Evolutionary conservation across 139 green algal species (phyloP).

Genomic region (Coccomyxa sp.): DNA sequence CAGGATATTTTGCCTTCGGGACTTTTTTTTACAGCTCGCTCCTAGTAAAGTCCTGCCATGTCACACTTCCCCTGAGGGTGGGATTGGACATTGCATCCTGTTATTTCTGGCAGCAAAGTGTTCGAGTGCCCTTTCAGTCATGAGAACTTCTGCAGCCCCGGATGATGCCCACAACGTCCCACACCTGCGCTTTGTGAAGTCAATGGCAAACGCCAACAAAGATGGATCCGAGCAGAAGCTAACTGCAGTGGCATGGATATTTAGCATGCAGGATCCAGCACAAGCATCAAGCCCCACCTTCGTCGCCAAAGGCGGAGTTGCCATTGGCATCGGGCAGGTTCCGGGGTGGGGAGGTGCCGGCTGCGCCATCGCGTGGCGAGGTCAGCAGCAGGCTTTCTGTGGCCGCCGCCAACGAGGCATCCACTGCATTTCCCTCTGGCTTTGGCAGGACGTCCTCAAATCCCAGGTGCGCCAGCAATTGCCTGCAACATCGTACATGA

Average conservation of each 20-base stretch:
- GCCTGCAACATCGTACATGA: background rate
- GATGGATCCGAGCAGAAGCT: background rate
- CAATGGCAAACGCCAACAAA: background rate
- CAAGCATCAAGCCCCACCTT: background rate
- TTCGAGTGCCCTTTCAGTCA: too few relatives aligned
- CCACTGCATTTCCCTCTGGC: constrained; percentile 16
- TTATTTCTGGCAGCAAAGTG: too few relatives aligned
- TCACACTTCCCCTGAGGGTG: too few relatives aligned
- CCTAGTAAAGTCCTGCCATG: background rate
- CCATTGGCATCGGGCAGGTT: background rate
- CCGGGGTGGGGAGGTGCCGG: background rate
- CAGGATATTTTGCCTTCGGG: too few relatives aligned
- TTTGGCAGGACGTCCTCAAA: constrained; percentile 65
- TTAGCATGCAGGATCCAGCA: background rate
- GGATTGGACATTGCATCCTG: too few relatives aligned
- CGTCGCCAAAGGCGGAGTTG: background rate
- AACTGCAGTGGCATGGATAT: background rate
- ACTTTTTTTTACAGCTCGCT: too few relatives aligned
- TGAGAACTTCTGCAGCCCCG: too few relatives aligned
- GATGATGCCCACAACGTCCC: background rate
- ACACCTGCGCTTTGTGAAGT: background rate
- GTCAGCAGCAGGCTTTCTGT: background rate
- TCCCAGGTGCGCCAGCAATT: constrained; percentile 81
- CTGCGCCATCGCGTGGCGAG: background rate
- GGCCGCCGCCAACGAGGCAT: constrained; percentile 2